Evolutionary conservation across 306 rosid species (phyloP), one percentile per base, ranked within the genome.

Genomic region (Lagenaria siceraria): DNA sequence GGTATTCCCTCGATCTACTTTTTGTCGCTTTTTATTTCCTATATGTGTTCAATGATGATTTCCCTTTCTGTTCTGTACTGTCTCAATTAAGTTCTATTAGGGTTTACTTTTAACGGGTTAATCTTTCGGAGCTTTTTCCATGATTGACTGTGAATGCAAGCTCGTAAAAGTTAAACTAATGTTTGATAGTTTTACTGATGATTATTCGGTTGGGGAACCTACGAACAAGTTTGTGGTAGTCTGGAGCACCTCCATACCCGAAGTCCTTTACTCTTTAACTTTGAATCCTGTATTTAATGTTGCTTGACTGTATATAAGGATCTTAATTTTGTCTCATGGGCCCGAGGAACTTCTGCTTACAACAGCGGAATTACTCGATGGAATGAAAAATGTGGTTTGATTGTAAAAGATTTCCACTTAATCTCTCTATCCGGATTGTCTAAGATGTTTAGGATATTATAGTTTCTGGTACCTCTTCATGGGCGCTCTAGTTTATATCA

Each of bases 1-100:
- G 93, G 97, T 90, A 80, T 22, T n/a, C 5, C 29, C 24, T 72
- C 21, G 4, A 17, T 53, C 55, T 52, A 13, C 33, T 13, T 3
- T 24, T 74, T 38, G 10, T 40, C 42, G 24, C 9, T 21, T 60
- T 14, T 5, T 21, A 12, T 64, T 51, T 78, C 36, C 12, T 75
- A 25, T 25, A 1, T 76, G 1, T 60, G 54, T 12, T 33, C 46
- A 10, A 6, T 70, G 2, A 10, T 29, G 15, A 71, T 71, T 71
- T 68, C 33, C 19, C 18, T 21, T n/a, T 24, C 29, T 11, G 3
- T 29, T 29, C 33, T 29, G 1, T 25, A 27, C 59, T 7, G 2
- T 24, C 25, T 71, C 42, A 4, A 19, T 71, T 43, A 14, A 3
- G 36, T 48, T 48, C 40, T 8, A 9, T 71, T 71, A 71, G 76